Percentiles rank a stretch among this genome's conserved stretches.
These are phyloP conservation scores for Cyberlindnera petersonii DNA, from an alignment of 805 yeast genomes.

Conservation along the genomic window DNA sequence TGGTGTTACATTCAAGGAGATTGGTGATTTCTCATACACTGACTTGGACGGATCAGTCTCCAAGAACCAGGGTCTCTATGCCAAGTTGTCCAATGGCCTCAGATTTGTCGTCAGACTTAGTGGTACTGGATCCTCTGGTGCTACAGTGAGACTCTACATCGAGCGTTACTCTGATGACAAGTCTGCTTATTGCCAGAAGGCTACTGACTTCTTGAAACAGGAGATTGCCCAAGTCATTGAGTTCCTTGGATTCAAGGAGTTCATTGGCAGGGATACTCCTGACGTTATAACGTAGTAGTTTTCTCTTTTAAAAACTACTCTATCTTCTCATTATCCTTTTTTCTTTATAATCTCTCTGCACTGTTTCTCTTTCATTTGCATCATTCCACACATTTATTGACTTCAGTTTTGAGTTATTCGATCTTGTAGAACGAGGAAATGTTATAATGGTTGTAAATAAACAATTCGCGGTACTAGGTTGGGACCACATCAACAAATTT, in stretches of 20 bases:
- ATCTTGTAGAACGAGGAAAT: too few relatives aligned
- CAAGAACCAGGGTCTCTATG: slow-evolving; percentile 79
- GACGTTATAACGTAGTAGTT: slow-evolving; percentile 92
- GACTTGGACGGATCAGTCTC: slow-evolving; percentile 94
- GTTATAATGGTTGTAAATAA: too few relatives aligned
- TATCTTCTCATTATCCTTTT: too few relatives aligned
- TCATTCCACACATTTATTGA: too few relatives aligned
- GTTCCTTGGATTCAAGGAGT: slow-evolving; percentile 68
- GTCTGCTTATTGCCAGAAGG: slow-evolving; percentile 44
- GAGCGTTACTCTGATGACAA: slow-evolving; percentile 73
- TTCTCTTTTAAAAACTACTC: too few relatives aligned
- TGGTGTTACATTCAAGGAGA: slow-evolving; percentile 56
- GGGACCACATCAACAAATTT: slow-evolving; percentile 1
- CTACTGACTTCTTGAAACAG: slow-evolving; percentile 62
- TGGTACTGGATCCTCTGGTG: slow-evolving; percentile 98
- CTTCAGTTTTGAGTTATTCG: too few relatives aligned
- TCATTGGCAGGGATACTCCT: slow-evolving; percentile 79
- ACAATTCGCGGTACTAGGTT: slow-evolving; percentile 8
- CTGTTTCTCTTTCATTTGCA: not conserved
- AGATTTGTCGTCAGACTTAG: slow-evolving; percentile 87
- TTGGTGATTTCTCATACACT: slow-evolving; percentile 87
- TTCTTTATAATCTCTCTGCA: not conserved
- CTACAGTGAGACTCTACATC: slow-evolving; percentile 88
- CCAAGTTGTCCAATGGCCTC: slow-evolving; percentile 75
- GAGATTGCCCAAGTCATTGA: slow-evolving; percentile 61